Conservation (phyloP, 2,329 filamentous ascomycete genomes). For the Beauveria pseudobassiana region DNA sequence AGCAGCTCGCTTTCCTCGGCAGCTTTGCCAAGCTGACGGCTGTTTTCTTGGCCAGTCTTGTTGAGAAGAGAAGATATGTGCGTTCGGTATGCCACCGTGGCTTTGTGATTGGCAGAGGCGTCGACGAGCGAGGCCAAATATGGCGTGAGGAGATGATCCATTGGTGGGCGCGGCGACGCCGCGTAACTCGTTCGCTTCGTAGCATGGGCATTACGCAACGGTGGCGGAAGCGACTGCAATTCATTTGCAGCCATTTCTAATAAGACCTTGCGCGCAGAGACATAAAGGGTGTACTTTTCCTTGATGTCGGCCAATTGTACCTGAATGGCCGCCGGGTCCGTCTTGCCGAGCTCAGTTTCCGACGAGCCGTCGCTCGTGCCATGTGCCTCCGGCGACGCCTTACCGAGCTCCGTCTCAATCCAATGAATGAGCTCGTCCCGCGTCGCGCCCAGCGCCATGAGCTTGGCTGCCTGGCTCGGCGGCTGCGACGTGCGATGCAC, state of each 20-base stretch:
- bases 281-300: constrained; percentile 47
- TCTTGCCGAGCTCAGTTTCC: constrained; percentile 26
- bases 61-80: constrained; percentile 44
- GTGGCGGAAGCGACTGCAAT: constrained; percentile 21
- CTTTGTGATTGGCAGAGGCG: constrained; percentile 49
- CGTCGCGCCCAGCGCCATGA: constrained; percentile 47
- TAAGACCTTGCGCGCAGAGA: constrained; percentile 40
- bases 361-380: constrained; percentile 18
- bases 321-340: constrained; percentile 25
- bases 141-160: constrained; percentile 43
- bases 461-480: constrained; percentile 32
- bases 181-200: constrained; percentile 8
- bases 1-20: constrained; percentile 57
- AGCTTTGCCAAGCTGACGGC: constrained; percentile 44
- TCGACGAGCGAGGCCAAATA: constrained; percentile 48
- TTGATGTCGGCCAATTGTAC: constrained; percentile 40
- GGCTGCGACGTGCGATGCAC: constrained; percentile 22
- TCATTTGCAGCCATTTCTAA: constrained; percentile 32
- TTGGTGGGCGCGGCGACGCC: constrained; percentile 14
- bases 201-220: constrained; percentile 9
- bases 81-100: constrained; percentile 49
- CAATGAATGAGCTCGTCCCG: constrained; percentile 55
- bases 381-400: constrained; percentile 32
- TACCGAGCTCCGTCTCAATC: constrained; percentile 56
- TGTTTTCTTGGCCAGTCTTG: constrained; percentile 43